phyloP scores from a whole-genome alignment of 1,284 basidiomycete species.

The Ganoderma multipileum region DNA sequence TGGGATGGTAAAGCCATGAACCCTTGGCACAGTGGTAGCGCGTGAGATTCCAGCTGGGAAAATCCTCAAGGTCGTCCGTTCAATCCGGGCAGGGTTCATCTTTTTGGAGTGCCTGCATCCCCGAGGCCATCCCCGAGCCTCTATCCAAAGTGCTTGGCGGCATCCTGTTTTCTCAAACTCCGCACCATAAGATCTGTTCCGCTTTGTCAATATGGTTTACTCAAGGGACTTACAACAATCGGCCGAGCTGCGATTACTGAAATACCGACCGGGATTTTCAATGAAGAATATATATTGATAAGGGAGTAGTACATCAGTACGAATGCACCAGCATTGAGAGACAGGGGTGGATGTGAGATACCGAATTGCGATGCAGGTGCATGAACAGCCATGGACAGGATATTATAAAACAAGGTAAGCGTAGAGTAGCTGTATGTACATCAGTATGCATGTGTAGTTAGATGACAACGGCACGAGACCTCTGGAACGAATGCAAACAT shows the following conservation, averaged over 20 bases:
- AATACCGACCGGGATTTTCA: neutral
- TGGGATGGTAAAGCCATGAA: conserved; percentile 13
- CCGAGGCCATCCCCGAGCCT: no score
- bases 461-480: neutral
- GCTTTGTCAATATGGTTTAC: neutral
- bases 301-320: neutral
- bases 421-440: conserved; percentile 12
- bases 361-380: conserved; percentile 3
- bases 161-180: no score
- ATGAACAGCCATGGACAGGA: neutral
- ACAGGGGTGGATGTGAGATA: neutral
- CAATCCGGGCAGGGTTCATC: conserved; percentile 41
- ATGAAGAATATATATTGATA: conserved; percentile 14
- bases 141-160: no score
- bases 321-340: neutral
- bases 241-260: neutral
- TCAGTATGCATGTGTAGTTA: conserved; percentile 7
- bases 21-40: conserved; percentile 35
- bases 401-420: conserved; percentile 5
- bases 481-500: no score
- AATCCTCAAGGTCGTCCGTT: conserved; percentile 42
- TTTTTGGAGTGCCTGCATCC: neutral
- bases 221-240: neutral
- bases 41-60: conserved; percentile 34
- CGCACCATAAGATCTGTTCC: no score